Percentiles rank a stretch among this genome's conserved stretches.
These are phyloP conservation scores for Straminergon stramineum DNA, from an alignment of 225 moss, liverwort and hornwort genomes.

Conservation along the genomic window DNA sequence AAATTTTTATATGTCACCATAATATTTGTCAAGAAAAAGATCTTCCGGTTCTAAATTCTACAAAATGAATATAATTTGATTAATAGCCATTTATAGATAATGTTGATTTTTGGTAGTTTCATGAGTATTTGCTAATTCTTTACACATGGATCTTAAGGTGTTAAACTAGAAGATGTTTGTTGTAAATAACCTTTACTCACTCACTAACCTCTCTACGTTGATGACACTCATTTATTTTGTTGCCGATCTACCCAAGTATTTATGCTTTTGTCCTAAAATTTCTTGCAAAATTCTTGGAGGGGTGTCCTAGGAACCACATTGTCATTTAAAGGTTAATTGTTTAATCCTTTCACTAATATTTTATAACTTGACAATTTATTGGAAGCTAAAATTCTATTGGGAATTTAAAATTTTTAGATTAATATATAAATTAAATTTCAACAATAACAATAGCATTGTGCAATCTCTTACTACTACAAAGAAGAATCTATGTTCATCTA, in stretches of 20 bases:
- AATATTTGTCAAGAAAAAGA: accelerated
- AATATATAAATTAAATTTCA: neutral
- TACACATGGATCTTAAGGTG: accelerated
- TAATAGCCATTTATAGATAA: neutral
- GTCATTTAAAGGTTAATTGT: accelerated
- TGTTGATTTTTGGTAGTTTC: neutral
- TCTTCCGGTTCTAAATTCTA: accelerated
- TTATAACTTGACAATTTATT: neutral
- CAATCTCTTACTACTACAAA: neutral
- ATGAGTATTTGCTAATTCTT: neutral
- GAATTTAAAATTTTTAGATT: neutral
- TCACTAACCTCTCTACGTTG: neutral
- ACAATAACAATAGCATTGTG: neutral
- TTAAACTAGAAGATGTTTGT: neutral
- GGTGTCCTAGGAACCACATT: neutral
- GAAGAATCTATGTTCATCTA: neutral
- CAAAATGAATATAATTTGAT: neutral
- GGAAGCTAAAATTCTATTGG: neutral
- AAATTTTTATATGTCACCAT: accelerated
- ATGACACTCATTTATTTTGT: too few species aligned
- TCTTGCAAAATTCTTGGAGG: accelerated
- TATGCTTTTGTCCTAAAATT: neutral
- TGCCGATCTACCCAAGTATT: accelerated
- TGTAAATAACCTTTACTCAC: neutral
- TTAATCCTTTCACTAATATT: neutral